phyloP scores from a whole-genome alignment of 1,139 yeast genomes.

The Magnusiomyces ingens region DNA sequence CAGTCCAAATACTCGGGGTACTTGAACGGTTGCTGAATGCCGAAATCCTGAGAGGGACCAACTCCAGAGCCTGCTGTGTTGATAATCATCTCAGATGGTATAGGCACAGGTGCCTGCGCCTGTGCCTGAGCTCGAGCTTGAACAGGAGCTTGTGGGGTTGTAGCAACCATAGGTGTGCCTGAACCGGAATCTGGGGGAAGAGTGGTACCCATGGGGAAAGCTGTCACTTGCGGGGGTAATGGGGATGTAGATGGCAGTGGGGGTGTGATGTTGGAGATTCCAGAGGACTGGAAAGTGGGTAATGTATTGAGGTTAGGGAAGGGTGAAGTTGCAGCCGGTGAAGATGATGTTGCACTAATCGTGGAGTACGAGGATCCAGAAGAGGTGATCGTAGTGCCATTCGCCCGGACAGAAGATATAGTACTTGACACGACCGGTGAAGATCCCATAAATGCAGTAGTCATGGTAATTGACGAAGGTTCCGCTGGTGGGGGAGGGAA shows the following conservation, averaged over 20 bases:
- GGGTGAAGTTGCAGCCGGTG: too few species aligned
- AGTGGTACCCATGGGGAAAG: background rate
- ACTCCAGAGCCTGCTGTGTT: background rate
- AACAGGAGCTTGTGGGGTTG: background rate
- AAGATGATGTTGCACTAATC: too few species aligned
- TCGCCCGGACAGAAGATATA: too few species aligned
- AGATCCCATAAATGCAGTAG: too few species aligned
- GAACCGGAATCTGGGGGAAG: background rate
- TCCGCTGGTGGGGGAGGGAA: too few species aligned
- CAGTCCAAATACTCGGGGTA: conserved; percentile 3
- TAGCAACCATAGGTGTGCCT: background rate
- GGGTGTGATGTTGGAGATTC: too few species aligned
- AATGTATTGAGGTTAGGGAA: background rate
- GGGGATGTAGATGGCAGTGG: background rate
- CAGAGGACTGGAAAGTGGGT: background rate
- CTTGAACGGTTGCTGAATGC: background rate
- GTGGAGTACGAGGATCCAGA: too few species aligned
- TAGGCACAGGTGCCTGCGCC: background rate
- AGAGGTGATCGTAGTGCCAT: too few species aligned
- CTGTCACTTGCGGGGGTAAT: background rate
- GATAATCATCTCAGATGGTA: background rate
- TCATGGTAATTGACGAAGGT: too few species aligned
- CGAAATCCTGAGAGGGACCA: background rate
- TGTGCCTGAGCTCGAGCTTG: background rate
- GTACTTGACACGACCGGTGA: too few species aligned